These are phyloP conservation scores for Naganishia kalamii DNA, from an alignment of 768 basidiomycete species.

Conservation along the genomic window DNA sequence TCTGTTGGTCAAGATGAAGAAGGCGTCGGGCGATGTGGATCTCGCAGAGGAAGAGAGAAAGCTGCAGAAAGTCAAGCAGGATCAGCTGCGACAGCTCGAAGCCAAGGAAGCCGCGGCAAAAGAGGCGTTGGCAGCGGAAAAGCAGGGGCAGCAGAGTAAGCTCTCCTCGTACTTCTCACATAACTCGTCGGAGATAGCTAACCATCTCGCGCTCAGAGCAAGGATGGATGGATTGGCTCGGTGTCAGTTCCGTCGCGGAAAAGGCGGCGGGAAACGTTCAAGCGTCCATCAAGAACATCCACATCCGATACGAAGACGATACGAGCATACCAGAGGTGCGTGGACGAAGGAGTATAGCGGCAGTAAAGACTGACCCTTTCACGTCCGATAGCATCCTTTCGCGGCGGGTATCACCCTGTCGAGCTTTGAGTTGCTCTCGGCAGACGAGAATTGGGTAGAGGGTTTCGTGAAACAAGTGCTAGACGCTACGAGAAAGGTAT, in stretches of 20 bases:
- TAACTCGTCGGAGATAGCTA: background rate
- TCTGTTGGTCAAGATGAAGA: conserved; percentile 69
- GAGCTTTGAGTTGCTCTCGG: conserved; percentile 80
- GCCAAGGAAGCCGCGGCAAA: conserved; percentile 49
- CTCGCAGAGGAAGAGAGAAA: conserved; percentile 77
- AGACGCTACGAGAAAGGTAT: conserved; percentile 80
- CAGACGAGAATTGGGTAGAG: conserved; percentile 77
- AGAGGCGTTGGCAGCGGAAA: conserved; percentile 42
- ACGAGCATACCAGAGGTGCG: conserved; percentile 86
- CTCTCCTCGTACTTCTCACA: background rate
- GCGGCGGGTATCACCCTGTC: conserved; percentile 82
- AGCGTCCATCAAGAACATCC: conserved; percentile 89
- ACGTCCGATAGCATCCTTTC: conserved; percentile 70
- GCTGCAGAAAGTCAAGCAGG: conserved; percentile 75
- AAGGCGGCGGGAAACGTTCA: conserved; percentile 95
- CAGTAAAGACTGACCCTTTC: background rate
- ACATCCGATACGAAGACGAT: conserved; percentile 92
- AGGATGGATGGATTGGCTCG: conserved; percentile 51
- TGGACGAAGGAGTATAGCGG: background rate
- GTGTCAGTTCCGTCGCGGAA: conserved; percentile 61
- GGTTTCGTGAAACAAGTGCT: conserved; percentile 83
- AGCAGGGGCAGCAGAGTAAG: conserved; percentile 43
- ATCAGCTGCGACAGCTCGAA: conserved; percentile 83
- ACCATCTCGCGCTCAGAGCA: background rate
- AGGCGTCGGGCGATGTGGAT: conserved; percentile 60